Evolutionary conservation across 164 flowering plant genomes (phyloP), one percentile per base, ranked within the genome.

Genomic region (Protea cynaroides): DNA sequence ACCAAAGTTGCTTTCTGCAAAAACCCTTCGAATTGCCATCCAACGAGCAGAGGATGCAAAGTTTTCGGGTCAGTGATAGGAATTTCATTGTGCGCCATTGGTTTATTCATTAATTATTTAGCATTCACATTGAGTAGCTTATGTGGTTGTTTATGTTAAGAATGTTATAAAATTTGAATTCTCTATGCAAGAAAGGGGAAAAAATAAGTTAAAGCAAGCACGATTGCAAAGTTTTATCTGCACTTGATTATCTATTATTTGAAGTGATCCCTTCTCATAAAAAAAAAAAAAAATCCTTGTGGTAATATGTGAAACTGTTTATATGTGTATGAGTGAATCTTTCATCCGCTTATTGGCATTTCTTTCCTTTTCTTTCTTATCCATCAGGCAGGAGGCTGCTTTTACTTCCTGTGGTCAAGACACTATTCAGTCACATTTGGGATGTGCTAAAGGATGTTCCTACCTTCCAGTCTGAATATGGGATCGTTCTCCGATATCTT

Each of bases 381-480:
- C 5, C 70, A 58, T 57, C 83, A 91, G 97, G 92, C 24, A 81
- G 66, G 67, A 51, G 25, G 57, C 62, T 77, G 43, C 83, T 72
- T 62, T 74, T 95, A 34, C 59, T 86, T 51, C 64, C 93, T 47
- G 92, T 82, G 69, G 88, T 75, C 21, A 90, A 84, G 69, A 54
- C 71, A 10, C 84, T 95, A 52, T 90, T 83, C 68, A 78, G 59
- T 76, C 99, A 95, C 65, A 72, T 92, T 17, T 83, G 72, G 76
- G 96, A 95, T 65, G 85, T 86, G 59, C 54, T 87, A 50, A 83
- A 78, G 72, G 96, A 81, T 64, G 86, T 78, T 25, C 85, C 88
- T 40, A 82, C 79, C 82, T 92, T 90, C 65, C 97, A 88, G 56
- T 81, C 87, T 23, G 99, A 95, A 66, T 95, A 95, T 72, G 89